Evolutionary conservation across 1,139 yeast species (phyloP), one percentile per base, ranked within the genome.

Genomic region (Spathaspora sp.): DNA sequence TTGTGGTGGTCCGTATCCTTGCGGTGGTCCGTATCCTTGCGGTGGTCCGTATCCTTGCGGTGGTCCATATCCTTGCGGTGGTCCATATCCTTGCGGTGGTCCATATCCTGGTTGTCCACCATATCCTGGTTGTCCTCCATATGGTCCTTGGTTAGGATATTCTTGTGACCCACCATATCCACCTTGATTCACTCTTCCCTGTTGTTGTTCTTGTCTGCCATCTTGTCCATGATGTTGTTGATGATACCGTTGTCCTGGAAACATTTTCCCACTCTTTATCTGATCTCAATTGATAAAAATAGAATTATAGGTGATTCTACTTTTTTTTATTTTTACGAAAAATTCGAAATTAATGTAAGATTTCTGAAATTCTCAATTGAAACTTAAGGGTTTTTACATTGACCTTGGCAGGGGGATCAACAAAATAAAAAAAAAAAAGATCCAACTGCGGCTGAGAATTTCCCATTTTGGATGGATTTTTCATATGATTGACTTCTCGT

Each of bases 201-300:
- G 25, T 7, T 27, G 16, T 27, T 13, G 34, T 17, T 37, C 26
- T 20, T 37, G 26, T 7, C 25, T 6, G 17, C 23, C 38, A 16
- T 34, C 43, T n/a, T 43, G 29, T 26, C 29, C n/a, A 26, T 26
- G 9, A 7, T 24, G 29, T 26, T 26, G 11, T 29, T 29, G 38
- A 17, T 24, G 38, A 34, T 34, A 15, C 13, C 71, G 69, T 42
- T 64, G 62, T 20, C 74, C 74, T 48, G 74, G 74, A 45, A 67
- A 69, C 74, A 69, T 69, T 13, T 39, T 15, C n/a, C n/a, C n/a
- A n/a, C n/a, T n/a, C n/a, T n/a, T n/a, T n/a, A n/a, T n/a, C n/a
- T n/a, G n/a, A n/a, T n/a, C n/a, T n/a, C n/a, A n/a, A n/a, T n/a
- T n/a, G n/a, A n/a, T n/a, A n/a, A n/a, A n/a, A n/a, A n/a, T n/a